Evolutionary conservation across 805 yeast species (phyloP).

Genomic region (Candida coleopterorum): DNA sequence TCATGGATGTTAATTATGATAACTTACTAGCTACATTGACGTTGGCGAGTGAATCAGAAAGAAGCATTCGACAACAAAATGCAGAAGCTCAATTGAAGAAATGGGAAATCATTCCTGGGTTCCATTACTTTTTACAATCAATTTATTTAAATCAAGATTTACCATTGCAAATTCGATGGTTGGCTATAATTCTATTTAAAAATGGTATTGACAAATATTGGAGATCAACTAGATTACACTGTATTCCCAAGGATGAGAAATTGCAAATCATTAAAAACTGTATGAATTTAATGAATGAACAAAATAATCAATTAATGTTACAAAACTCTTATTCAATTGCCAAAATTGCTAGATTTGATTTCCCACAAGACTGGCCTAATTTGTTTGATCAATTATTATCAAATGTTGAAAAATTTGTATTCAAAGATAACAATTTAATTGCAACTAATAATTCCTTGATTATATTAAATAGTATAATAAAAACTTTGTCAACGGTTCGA

Average conservation of each 20-base stretch:
- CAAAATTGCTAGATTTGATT: slow-evolving; percentile 75
- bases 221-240: slow-evolving; percentile 61
- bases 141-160: slow-evolving; percentile 54
- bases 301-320: slow-evolving; percentile 65
- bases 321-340: slow-evolving; percentile 86
- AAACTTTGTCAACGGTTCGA: slow-evolving; percentile 66
- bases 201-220: slow-evolving; percentile 84
- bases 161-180: slow-evolving; percentile 72
- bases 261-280: slow-evolving; percentile 51
- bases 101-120: slow-evolving; percentile 68
- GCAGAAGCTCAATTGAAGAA: slow-evolving; percentile 67
- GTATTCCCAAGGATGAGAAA: slow-evolving; percentile 63
- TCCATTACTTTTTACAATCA: slow-evolving; percentile 51
- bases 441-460: slow-evolving; percentile 59
- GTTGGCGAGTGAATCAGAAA: slow-evolving; percentile 34
- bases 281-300: slow-evolving; percentile 59
- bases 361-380: slow-evolving; percentile 82
- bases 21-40: slow-evolving; percentile 25
- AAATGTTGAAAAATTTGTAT: slow-evolving; percentile 40
- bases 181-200: slow-evolving; percentile 82
- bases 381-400: slow-evolving; percentile 61
- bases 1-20: slow-evolving; percentile 22
- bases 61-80: slow-evolving; percentile 47
- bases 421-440: slow-evolving; percentile 40
- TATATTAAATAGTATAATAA: slow-evolving; percentile 73